Conservation (phyloP, 257 asterid genomes). For the Nicotiana noctiflora region DNA sequence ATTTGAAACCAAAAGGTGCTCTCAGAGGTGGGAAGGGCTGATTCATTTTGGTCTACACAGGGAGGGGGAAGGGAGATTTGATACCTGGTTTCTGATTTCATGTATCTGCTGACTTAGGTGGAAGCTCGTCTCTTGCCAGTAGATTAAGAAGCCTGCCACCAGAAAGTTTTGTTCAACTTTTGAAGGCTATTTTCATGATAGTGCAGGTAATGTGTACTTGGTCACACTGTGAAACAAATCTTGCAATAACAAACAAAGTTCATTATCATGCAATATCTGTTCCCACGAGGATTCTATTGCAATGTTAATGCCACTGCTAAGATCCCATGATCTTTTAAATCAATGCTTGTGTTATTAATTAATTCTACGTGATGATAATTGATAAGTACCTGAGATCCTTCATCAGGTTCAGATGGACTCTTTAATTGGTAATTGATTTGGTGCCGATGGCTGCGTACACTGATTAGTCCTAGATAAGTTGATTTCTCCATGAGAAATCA, state of each 20-base stretch:
- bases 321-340: not conserved
- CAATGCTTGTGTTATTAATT: not conserved
- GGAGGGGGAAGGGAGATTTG: not conserved
- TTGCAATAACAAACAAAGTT: not conserved
- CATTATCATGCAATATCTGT: not conserved
- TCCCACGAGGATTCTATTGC: not conserved
- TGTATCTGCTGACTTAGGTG: constrained; percentile 43
- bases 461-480: not conserved
- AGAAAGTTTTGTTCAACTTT: constrained; percentile 79
- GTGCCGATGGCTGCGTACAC: not conserved
- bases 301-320: not conserved
- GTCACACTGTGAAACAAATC: constrained; percentile 5
- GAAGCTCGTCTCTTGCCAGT: constrained; percentile 85
- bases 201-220: constrained; percentile 84
- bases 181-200: constrained; percentile 75
- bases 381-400: constrained; percentile 1
- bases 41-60: not conserved
- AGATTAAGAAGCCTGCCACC: constrained; percentile 84
- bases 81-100: not conserved
- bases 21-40: not conserved
- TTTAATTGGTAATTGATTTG: not conserved
- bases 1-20: not conserved
- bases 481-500: not conserved
- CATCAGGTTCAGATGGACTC: not conserved
- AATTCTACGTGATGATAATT: not conserved